A percentile compares a stretch with the other conserved stretches of the same genome.
These are phyloP conservation scores for Ampelocalamus luodianensis DNA, from an alignment of 176 grass and related monocot species.

Conservation along the genomic window DNA sequence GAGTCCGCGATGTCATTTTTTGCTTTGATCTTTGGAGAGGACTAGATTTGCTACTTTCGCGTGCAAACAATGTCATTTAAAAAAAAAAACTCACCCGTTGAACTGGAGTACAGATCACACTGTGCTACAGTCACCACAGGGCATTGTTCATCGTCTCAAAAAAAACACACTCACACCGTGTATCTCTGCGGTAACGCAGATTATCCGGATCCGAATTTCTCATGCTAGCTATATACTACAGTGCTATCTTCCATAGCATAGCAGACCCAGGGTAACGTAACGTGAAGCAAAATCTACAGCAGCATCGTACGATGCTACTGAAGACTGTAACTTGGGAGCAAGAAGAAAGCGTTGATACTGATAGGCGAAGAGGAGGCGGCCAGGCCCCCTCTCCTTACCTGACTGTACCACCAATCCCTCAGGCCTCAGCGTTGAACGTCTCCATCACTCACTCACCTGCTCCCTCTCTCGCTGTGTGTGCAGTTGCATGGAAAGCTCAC, in stretches of 20 bases:
- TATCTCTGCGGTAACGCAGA: too few species aligned
- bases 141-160: too few species aligned
- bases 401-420: neutral
- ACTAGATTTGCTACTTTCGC: too few species aligned
- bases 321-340: neutral
- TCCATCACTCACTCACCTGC: slow-evolving; percentile 30
- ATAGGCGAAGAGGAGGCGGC: neutral
- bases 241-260: neutral
- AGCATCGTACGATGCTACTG: neutral
- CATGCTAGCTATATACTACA: neutral
- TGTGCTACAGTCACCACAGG: too few species aligned
- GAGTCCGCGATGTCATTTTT: too few species aligned
- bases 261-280: neutral
- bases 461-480: neutral
- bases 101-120: too few species aligned
- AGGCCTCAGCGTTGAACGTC: slow-evolving; percentile 34
- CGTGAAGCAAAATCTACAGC: slow-evolving; percentile 34
- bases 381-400: neutral
- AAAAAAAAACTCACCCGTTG: neutral
- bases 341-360: neutral
- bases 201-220: neutral
- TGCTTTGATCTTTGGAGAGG: too few species aligned
- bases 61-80: too few species aligned
- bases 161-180: too few species aligned
- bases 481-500: neutral